Evolutionary conservation across 768 basidiomycete genomes (phyloP), one percentile per base, ranked within the genome.

Genomic region (Rhizopogon vesiculosus): DNA sequence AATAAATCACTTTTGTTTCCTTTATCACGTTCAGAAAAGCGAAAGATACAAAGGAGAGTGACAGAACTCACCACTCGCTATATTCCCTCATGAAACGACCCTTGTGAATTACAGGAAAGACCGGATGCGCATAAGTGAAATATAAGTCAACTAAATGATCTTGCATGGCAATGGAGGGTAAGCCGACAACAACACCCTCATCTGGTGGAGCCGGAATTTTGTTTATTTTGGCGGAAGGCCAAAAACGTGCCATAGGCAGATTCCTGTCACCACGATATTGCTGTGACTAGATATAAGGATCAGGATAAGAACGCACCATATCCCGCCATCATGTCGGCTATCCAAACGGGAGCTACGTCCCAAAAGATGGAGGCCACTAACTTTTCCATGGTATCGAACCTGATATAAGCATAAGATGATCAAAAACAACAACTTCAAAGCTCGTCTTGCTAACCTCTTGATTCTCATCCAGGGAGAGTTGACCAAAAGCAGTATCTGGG

Each of bases 341-440:
- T 90, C 87, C 35, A 81, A 80, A 25, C 88, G 81, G 58, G 81
- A 78, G 54, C 78, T 85, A 53, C 80, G 76, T 16, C 81, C 82
- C n/a, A 93, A 76, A 33, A 93, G 74, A 58, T 90, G 85, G 28
- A 93, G 73, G 7, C 91, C 91, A 61, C 87, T 87, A 3, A 82
- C 76, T 69, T 84, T 79, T 13, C 91, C 89, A 56, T 94, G 93
- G 65, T 86, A 95, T 55, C 93, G 86, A 44, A 95, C 81, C 85
- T 95, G 65, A 16, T n/a, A 35, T 50, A 3, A 6, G 58, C 44
- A 58, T 57, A 38, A 13, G 25, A 12, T 40, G 12, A n/a, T 29
- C 12, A 13, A 19, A 25, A 15, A 19, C 8, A 40, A 22, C 15
- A 42, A 18, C 8, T 25, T 28, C 25, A n/a, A 40, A 29, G n/a